These are phyloP conservation scores for Leccinum truebloodii DNA, from an alignment of 768 basidiomycete genomes.

Conservation along the genomic window DNA sequence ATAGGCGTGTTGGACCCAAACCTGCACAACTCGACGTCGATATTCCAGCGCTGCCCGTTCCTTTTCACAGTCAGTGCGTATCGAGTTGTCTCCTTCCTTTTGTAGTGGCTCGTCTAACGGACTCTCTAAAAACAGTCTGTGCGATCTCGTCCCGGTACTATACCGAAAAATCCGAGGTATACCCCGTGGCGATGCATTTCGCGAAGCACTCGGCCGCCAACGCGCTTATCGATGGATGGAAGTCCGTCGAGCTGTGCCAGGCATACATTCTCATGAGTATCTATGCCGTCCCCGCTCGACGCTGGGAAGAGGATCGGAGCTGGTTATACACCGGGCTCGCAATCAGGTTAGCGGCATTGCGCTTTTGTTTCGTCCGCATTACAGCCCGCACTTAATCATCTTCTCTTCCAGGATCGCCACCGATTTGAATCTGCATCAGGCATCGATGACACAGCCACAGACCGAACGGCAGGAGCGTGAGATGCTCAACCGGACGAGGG, in stretches of 20 bases:
- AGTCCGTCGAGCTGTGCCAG: constrained; percentile 86
- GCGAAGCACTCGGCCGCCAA: constrained; percentile 82
- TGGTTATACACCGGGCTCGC: constrained; percentile 90
- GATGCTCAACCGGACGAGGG: constrained; percentile 79
- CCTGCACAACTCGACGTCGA: constrained; percentile 76
- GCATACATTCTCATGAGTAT: constrained; percentile 89
- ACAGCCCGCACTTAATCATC: background rate
- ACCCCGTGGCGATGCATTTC: constrained; percentile 87
- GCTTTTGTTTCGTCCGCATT: background rate
- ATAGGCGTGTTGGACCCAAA: constrained; percentile 79
- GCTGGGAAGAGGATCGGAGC: constrained; percentile 89
- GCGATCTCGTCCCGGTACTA: constrained; percentile 85
- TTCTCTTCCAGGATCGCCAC: constrained; percentile 66
- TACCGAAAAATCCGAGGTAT: constrained; percentile 76
- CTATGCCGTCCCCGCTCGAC: constrained; percentile 74
- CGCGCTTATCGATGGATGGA: constrained; percentile 78
- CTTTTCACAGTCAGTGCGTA: constrained; percentile 82
- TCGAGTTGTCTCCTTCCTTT: background rate
- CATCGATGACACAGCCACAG: constrained; percentile 56
- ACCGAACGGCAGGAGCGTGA: constrained; percentile 80
- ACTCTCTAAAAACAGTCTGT: constrained; percentile 54
- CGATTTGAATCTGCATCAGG: constrained; percentile 82
- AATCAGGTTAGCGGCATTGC: constrained; percentile 51
- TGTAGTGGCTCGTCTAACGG: background rate
- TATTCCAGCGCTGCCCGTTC: constrained; percentile 85